Percentiles rank a stretch among this genome's conserved stretches.
phyloP scores from a whole-genome alignment of 345 rosid genomes.

The Citrus sp. region DNA sequence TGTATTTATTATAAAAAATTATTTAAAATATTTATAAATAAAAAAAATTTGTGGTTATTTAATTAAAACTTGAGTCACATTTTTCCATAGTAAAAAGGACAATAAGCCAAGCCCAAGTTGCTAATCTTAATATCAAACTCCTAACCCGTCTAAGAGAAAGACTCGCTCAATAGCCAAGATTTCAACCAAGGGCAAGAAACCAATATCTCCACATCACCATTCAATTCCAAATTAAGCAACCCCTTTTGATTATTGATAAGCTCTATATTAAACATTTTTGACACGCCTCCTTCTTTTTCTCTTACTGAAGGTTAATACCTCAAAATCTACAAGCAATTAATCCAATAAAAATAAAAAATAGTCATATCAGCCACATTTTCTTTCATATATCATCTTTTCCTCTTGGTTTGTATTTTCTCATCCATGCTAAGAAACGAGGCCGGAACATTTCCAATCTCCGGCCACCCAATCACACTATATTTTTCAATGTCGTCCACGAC shows the following conservation, averaged over 20 bases:
- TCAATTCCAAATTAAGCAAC: slow-evolving; percentile 33
- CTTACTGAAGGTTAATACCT: neutral
- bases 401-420: neutral
- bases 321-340: neutral
- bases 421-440: slow-evolving; percentile 43
- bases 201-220: slow-evolving; percentile 27
- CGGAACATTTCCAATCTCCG: slow-evolving; percentile 47
- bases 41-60: too few species aligned
- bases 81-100: too few species aligned
- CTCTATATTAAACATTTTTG: neutral
- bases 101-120: neutral
- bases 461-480: slow-evolving; percentile 19
- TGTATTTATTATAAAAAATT: too few species aligned
- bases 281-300: slow-evolving; percentile 21
- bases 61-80: too few species aligned
- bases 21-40: too few species aligned
- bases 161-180: slow-evolving; percentile 40
- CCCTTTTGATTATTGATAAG: neutral
- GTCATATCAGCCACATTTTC: neutral
- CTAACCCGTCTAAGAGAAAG: slow-evolving; percentile 28
- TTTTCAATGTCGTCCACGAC: slow-evolving; percentile 27
- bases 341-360: neutral
- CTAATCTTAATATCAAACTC: slow-evolving; percentile 16
- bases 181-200: slow-evolving; percentile 26
- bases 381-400: neutral